Evolutionary conservation across 768 basidiomycete species (phyloP).

Genomic region (Tephrocybe rancida): DNA sequence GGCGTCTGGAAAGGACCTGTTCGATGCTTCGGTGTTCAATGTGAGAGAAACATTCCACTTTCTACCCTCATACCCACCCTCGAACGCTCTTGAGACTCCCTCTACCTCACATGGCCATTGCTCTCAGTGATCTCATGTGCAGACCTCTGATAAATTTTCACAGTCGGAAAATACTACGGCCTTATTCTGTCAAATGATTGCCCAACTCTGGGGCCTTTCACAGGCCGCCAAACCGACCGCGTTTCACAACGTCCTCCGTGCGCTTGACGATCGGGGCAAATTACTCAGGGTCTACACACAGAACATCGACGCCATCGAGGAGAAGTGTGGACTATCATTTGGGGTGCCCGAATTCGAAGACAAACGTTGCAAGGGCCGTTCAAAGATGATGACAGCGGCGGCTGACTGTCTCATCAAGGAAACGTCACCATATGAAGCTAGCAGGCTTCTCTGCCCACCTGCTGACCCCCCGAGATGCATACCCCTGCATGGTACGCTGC

Average conservation of each 20-base stretch:
- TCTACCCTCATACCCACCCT: not conserved
- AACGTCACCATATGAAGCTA: conserved; percentile 17
- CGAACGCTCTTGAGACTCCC: not conserved
- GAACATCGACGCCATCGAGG: conserved; percentile 90
- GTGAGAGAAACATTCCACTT: conserved; percentile 43
- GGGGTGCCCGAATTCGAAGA: conserved; percentile 76
- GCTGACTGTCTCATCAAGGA: conserved; percentile 18
- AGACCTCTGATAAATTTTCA: conserved; percentile 10
- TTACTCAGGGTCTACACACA: conserved; percentile 91
- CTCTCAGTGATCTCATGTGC: not conserved
- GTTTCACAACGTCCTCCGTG: conserved; percentile 76
- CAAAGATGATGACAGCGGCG: conserved; percentile 39
- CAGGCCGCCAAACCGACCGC: conserved; percentile 74
- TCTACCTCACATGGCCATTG: not conserved
- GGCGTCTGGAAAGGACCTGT: conserved; percentile 82
- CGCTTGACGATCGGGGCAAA: conserved; percentile 73
- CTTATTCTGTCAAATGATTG: conserved; percentile 89
- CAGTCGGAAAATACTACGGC: conserved; percentile 77
- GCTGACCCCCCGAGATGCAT: conserved; percentile 77
- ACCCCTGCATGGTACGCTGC: conserved; percentile 87
- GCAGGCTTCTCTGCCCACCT: conserved; percentile 52
- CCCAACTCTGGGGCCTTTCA: conserved; percentile 74
- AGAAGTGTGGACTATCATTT: conserved; percentile 83
- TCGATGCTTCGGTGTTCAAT: conserved; percentile 88
- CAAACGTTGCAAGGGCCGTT: conserved; percentile 54